Conservation (phyloP, 2,329 filamentous ascomycete species). For the Cercospora nicotianae region DNA sequence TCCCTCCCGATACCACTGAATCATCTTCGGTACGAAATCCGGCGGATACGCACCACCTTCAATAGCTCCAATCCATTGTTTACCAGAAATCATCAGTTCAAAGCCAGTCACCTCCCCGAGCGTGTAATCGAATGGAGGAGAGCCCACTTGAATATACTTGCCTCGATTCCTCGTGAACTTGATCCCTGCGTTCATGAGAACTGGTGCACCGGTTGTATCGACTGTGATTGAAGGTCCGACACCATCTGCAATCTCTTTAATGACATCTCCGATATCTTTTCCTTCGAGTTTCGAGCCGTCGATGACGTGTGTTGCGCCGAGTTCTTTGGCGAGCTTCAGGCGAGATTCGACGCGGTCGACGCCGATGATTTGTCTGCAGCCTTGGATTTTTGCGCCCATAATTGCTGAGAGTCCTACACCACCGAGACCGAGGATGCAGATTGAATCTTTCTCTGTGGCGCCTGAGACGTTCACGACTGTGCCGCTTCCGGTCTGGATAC, state of each 20-base stretch:
- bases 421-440: constrained; percentile 49
- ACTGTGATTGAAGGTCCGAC: constrained; percentile 49
- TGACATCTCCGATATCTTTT: constrained; percentile 39
- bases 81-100: constrained; percentile 50
- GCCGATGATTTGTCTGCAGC: constrained; percentile 44
- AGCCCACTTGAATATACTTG: constrained; percentile 54
- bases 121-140: constrained; percentile 47
- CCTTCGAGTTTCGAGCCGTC: constrained; percentile 40
- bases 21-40: constrained; percentile 51
- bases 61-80: constrained; percentile 51
- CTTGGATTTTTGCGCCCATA: constrained; percentile 51
- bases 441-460: constrained; percentile 39
- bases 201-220: constrained; percentile 52
- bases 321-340: constrained; percentile 42
- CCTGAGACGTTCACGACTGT: constrained; percentile 45
- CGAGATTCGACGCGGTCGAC: constrained; percentile 43
- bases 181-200: constrained; percentile 47
- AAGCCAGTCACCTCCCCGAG: constrained; percentile 46
- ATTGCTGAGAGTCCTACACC: constrained; percentile 51
- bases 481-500: constrained; percentile 49
- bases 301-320: constrained; percentile 45
- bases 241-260: constrained; percentile 41
- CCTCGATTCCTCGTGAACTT: constrained; percentile 49
- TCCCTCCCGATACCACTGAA: constrained; percentile 51
- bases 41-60: constrained; percentile 48